Conservation (phyloP, 228 moss, liverwort and hornwort species). For the Sphagnum fallax region DNA sequence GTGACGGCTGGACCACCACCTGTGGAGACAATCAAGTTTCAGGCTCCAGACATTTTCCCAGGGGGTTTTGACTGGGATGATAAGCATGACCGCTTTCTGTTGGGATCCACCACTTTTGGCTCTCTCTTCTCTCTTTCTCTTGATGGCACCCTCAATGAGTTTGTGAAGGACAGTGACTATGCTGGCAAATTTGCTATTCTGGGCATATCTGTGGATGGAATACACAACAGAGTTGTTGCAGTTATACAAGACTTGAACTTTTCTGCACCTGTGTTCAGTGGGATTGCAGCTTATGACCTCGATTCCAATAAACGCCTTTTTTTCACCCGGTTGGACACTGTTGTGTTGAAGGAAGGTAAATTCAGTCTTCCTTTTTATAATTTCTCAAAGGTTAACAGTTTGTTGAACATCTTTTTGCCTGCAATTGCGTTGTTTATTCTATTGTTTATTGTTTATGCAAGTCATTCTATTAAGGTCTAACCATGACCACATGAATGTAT, state of each 20-base stretch:
- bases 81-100: conserved; percentile 23
- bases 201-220: conserved; percentile 33
- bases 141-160: conserved; percentile 20
- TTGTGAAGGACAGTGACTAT: conserved; percentile 35
- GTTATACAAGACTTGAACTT: conserved; percentile 13
- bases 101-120: conserved; percentile 26
- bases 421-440: background rate
- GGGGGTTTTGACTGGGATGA: conserved; percentile 51
- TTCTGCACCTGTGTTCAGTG: conserved; percentile 10
- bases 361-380: background rate
- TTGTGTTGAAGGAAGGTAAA: conserved; percentile 29
- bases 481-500: too few relatives aligned
- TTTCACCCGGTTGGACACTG: conserved; percentile 29
- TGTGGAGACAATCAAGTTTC: conserved; percentile 12
- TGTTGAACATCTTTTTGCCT: background rate
- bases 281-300: conserved; percentile 49
- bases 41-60: conserved; percentile 18
- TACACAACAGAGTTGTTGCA: conserved; percentile 36
- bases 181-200: conserved; percentile 20
- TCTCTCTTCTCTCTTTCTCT: conserved; percentile 18
- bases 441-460: background rate
- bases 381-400: background rate
- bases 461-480: too few relatives aligned
- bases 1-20: background rate
- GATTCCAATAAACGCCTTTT: conserved; percentile 29